A percentile compares a stretch with the other conserved stretches of the same genome.
These are phyloP conservation scores for Lodderomyces beijingensis DNA, from an alignment of 1,139 yeast species.

Conservation along the genomic window DNA sequence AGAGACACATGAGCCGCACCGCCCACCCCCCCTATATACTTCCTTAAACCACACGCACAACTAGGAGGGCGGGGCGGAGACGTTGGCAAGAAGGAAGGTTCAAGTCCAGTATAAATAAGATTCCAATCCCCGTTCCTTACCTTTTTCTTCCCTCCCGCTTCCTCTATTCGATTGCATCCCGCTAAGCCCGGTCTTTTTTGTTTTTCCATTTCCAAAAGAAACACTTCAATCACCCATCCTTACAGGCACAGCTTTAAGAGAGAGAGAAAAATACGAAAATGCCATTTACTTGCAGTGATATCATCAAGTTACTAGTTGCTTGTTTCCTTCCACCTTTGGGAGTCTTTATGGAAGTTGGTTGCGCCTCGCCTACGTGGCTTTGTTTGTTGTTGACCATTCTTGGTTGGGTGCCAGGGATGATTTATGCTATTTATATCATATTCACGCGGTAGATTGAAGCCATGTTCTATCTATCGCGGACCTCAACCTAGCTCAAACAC, in stretches of 20 bases:
- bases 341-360: slow-evolving; percentile 68
- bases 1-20: no score
- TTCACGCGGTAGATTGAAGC: no score
- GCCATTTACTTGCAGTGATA: slow-evolving; percentile 54
- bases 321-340: slow-evolving; percentile 71
- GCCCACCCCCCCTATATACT: no score
- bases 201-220: background rate
- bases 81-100: no score
- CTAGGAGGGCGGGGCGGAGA: no score
- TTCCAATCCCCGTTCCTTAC: no score
- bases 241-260: background rate
- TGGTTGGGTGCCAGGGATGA: slow-evolving; percentile 64
- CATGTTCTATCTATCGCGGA: background rate
- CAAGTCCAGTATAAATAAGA: no score
- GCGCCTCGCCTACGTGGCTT: slow-evolving; percentile 51
- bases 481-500: no score
- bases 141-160: background rate
- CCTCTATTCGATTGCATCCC: background rate
- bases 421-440: slow-evolving; percentile 61
- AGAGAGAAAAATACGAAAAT: slow-evolving; percentile 16
- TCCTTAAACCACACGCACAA: no score
- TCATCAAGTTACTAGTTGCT: slow-evolving; percentile 59
- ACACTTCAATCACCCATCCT: background rate
- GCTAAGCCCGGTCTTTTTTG: background rate
- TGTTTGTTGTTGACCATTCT: slow-evolving; percentile 57